Evolutionary conservation across 352 stramenopile species (phyloP).

Genomic region (Phytophthora agathidicida): DNA sequence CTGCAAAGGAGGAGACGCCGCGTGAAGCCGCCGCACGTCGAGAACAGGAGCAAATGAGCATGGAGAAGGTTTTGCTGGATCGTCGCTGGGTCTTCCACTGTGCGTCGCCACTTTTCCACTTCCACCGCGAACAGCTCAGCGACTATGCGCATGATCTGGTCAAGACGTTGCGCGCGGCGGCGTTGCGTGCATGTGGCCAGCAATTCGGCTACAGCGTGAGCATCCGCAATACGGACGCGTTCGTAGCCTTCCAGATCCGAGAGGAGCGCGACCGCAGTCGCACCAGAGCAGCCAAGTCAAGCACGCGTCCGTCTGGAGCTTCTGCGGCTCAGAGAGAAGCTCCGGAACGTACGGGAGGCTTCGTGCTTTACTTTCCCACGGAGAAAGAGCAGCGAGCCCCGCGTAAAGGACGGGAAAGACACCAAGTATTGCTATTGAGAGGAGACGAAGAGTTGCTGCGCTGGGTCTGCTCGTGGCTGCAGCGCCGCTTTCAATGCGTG

Average conservation of each 20-base stretch:
- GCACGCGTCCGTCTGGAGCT: too few species aligned
- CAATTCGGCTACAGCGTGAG: conserved; percentile 74
- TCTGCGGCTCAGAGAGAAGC: background rate
- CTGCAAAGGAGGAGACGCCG: conserved; percentile 13
- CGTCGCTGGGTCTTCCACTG: conserved; percentile 66
- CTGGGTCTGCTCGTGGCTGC: conserved; percentile 66
- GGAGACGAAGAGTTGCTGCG: conserved; percentile 60
- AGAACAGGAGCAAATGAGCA: conserved; percentile 42
- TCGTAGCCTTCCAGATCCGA: conserved; percentile 63
- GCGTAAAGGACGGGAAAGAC: conserved; percentile 45
- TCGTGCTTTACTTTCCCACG: conserved; percentile 71
- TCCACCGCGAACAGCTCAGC: conserved; percentile 51
- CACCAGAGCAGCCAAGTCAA: background rate
- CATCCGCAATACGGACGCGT: conserved; percentile 53
- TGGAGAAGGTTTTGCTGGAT: conserved; percentile 61
- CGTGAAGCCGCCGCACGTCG: conserved; percentile 23
- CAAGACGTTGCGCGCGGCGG: conserved; percentile 64
- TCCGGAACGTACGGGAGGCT: conserved; percentile 38
- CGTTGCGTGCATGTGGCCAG: conserved; percentile 42
- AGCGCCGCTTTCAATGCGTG: conserved; percentile 77
- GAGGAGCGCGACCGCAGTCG: conserved; percentile 48
- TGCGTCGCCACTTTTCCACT: conserved; percentile 69
- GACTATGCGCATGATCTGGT: conserved; percentile 69
- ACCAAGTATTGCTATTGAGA: conserved; percentile 66
- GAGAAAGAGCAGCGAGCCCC: conserved; percentile 38